These are phyloP conservation scores for Penicillium silybi DNA, from an alignment of 495 filamentous ascomycete species.

Conservation along the genomic window DNA sequence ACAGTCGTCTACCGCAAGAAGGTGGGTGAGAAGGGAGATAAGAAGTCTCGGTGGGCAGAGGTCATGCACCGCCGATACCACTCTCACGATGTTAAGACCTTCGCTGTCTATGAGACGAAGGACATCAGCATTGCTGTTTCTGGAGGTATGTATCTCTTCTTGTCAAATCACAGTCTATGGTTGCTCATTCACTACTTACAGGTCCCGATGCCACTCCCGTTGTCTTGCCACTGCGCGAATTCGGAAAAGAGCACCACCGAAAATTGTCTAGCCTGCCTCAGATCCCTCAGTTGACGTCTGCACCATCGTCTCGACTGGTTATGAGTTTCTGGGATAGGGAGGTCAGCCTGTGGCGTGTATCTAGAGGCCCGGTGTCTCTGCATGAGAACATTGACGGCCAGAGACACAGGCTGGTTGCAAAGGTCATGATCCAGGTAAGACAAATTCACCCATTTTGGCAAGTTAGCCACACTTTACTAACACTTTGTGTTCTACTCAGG, in stretches of 20 bases:
- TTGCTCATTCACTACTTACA: constrained; percentile 41
- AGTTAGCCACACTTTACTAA: constrained; percentile 1
- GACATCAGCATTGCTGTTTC: constrained; percentile 84
- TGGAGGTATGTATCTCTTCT: constrained; percentile 60
- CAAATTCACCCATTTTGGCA: neutral
- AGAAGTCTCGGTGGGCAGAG: constrained; percentile 71
- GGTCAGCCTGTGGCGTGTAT: constrained; percentile 75
- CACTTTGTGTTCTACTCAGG: constrained; percentile 34
- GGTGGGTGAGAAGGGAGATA: constrained; percentile 51
- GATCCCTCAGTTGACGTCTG: constrained; percentile 62
- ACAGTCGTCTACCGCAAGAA: constrained; percentile 71
- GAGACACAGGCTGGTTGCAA: constrained; percentile 58
- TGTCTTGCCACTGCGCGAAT: constrained; percentile 73
- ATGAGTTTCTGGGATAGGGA: constrained; percentile 94
- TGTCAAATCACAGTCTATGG: neutral
- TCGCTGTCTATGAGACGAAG: constrained; percentile 83
- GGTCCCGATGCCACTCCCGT: constrained; percentile 82
- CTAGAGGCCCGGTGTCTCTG: constrained; percentile 34
- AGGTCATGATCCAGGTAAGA: constrained; percentile 59
- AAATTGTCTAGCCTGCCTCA: constrained; percentile 78
- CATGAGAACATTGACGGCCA: constrained; percentile 44
- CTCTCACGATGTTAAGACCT: constrained; percentile 88
- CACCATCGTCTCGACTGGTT: constrained; percentile 65
- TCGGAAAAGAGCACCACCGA: constrained; percentile 75
- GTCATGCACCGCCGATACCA: constrained; percentile 80